Base-by-base conservation (phyloP, 1,139 yeast species). In the Yamadazyma atlantica region DNA sequence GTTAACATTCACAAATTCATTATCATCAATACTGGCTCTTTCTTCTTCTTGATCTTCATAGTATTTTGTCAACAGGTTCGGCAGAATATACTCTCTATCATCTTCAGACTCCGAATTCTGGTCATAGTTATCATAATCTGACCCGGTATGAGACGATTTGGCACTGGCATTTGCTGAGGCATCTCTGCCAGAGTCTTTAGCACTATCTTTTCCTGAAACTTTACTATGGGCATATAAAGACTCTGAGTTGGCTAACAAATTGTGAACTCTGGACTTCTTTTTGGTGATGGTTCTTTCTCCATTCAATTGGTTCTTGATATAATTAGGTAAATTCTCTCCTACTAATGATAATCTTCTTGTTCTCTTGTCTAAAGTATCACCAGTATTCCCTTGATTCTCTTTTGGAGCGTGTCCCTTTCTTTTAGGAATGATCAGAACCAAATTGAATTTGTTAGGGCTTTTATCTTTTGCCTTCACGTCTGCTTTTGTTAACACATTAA, bases 71-170 rank as follows among this genome's bases (percentile, higher is more conserved):
- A 69, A 50, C 69, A 64, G 69, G 32, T 58, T 60, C 2, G 75
- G 74, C 71, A 64, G 72, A 18, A 68, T 60, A 42, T 69, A 69
- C 42, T 68, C 74, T 37, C 55, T 59, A 34, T 68, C 70, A 22
- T 58, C 64, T 2, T 56, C 64, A n/a, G 53, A 54, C 13, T 52
- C 58, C n/a, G 55, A 46, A 19, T 46, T 47, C 1, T 6, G 21
- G 9, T 35, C 27, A 4, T 45, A 41, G 26, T 37, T 37, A 13
- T 42, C 48, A n/a, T 50, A 45, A 6, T 48, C 46, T 3, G 46
- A 42, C n/a, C 39, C 41, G n/a, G 41, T 38, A 13, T 42, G 45
- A 8, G 43, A 33, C n/a, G n/a, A n/a, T n/a, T n/a, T n/a, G n/a
- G n/a, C n/a, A n/a, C n/a, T n/a, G n/a, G n/a, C n/a, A n/a, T n/a